A percentile compares a stretch with the other conserved stretches of the same genome.
phyloP scores from a whole-genome alignment of 1,284 basidiomycete genomes.

The Naganishia sp. region DNA sequence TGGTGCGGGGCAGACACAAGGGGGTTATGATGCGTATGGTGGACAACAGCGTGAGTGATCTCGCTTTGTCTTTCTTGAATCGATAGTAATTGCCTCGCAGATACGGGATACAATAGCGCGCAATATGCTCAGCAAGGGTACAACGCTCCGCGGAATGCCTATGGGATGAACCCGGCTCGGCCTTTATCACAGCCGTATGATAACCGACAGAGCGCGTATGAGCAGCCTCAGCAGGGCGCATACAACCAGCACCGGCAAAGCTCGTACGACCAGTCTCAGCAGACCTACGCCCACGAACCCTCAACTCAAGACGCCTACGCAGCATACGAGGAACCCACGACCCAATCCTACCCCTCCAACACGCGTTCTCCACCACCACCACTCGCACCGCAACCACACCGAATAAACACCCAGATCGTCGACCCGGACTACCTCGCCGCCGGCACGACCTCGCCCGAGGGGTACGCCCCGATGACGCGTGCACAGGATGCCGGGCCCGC shows the following conservation, averaged over 20 bases:
- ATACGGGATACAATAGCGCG: conserved; percentile 7
- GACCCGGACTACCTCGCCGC: background rate
- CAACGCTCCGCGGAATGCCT: background rate
- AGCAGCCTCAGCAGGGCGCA: background rate
- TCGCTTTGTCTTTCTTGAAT: background rate
- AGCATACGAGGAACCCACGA: conserved; percentile 13
- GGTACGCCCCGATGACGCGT: background rate
- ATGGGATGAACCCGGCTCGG: conserved; percentile 4
- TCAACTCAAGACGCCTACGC: conserved; percentile 21
- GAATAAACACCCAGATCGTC: conserved; percentile 4
- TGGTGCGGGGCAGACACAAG: background rate
- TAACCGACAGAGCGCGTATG: no score
- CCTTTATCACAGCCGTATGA: no score
- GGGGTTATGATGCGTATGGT: background rate
- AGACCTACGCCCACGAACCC: background rate
- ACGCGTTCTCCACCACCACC: background rate
- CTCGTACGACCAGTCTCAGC: background rate
- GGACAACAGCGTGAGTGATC: conserved; percentile 7
- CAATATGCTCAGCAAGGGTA: conserved; percentile 19
- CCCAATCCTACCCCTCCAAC: conserved; percentile 6
- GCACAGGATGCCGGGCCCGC: conserved; percentile 22
- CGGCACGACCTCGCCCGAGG: conserved; percentile 5
- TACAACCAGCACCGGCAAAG: conserved; percentile 7
- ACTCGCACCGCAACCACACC: conserved; percentile 16
- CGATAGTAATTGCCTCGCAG: background rate